These are phyloP conservation scores for Avena eriantha DNA, from an alignment of 176 grass and related monocot genomes.

Conservation along the genomic window DNA sequence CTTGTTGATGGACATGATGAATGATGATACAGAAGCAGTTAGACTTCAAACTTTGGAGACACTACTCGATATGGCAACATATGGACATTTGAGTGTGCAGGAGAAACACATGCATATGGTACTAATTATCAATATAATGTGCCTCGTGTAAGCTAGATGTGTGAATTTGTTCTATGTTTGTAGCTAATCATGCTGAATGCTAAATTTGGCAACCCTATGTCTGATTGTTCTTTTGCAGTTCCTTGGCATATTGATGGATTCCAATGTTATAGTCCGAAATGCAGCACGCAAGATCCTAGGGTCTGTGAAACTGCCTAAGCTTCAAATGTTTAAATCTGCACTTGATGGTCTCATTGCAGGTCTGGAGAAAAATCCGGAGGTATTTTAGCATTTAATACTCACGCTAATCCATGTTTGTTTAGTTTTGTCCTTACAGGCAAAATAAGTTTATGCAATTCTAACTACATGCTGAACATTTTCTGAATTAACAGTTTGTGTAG, in stretches of 20 bases:
- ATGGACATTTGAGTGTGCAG: constrained; percentile 69
- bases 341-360: constrained; percentile 70
- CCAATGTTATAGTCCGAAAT: constrained; percentile 59
- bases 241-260: constrained; percentile 75
- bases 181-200: constrained; percentile 12
- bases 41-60: constrained; percentile 73
- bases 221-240: constrained; percentile 61
- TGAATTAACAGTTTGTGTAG: neutral
- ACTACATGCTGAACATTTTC: neutral
- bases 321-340: constrained; percentile 75
- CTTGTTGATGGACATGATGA: constrained; percentile 92
- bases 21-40: constrained; percentile 84
- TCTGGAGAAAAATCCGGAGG: constrained; percentile 80
- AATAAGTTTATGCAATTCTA: neutral
- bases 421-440: neutral
- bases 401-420: neutral
- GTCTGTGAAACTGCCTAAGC: constrained; percentile 70
- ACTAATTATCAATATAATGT: constrained; percentile 42
- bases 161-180: constrained; percentile 20
- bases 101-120: constrained; percentile 93
- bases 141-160: constrained; percentile 20
- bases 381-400: constrained; percentile 48
- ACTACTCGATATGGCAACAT: constrained; percentile 68
- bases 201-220: constrained; percentile 31
- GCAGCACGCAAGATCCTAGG: constrained; percentile 64